Conservation (phyloP, 306 rosid genomes). For the Lathyrus tuberosus region DNA sequence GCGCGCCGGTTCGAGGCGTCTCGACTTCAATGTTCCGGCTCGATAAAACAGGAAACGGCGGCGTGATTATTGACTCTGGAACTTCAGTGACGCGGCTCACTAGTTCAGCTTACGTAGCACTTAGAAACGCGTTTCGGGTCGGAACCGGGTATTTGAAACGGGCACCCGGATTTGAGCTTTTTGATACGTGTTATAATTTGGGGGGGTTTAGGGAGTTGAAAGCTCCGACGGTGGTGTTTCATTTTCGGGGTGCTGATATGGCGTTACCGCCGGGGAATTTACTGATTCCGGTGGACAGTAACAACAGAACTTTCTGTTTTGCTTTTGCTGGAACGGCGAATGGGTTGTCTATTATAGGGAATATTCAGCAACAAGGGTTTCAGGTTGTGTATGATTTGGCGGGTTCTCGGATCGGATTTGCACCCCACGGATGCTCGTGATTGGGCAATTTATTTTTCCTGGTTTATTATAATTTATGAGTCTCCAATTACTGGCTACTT, state of each 20-base stretch:
- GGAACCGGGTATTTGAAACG: slow-evolving; percentile 57
- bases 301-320: slow-evolving; percentile 73
- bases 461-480: too few relatives aligned
- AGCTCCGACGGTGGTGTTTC: slow-evolving; percentile 84
- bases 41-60: slow-evolving; percentile 68
- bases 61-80: slow-evolving; percentile 84
- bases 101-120: slow-evolving; percentile 61
- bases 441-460: background rate
- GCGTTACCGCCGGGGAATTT: slow-evolving; percentile 70
- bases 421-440: slow-evolving; percentile 73
- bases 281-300: slow-evolving; percentile 65
- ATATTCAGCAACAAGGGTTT: slow-evolving; percentile 93
- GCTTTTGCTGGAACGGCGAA: slow-evolving; percentile 76
- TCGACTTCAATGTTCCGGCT: slow-evolving; percentile 59
- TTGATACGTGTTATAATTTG: slow-evolving; percentile 77
- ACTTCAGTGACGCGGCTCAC: slow-evolving; percentile 82
- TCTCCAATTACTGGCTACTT: too few relatives aligned
- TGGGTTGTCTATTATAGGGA: slow-evolving; percentile 81
- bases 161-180: slow-evolving; percentile 68
- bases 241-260: slow-evolving; percentile 75
- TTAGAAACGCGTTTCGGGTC: slow-evolving; percentile 65
- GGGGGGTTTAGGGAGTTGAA: slow-evolving; percentile 66
- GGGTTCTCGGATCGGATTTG: slow-evolving; percentile 77
- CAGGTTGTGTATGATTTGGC: slow-evolving; percentile 75
- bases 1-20: slow-evolving; percentile 58